Conservation (phyloP, 148 eudicot species). For the Talinum fruticosum region DNA sequence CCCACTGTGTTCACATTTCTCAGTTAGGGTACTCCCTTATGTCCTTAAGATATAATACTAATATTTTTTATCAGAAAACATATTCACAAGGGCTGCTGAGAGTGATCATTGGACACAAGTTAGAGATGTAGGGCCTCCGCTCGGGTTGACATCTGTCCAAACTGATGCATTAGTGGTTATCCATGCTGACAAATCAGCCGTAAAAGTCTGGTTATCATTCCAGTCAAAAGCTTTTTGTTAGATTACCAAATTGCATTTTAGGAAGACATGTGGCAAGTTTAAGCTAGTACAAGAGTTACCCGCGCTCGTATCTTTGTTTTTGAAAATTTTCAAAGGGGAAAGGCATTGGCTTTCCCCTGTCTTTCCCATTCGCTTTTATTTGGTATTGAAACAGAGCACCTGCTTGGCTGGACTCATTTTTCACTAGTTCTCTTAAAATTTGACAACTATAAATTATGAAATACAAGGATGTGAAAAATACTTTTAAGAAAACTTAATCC, state of each 20-base stretch:
- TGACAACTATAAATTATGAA: not conserved
- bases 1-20: not conserved
- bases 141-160: not conserved
- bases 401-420: not conserved
- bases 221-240: not conserved
- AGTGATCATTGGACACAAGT: constrained; percentile 1
- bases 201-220: not conserved
- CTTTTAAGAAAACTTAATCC: not conserved
- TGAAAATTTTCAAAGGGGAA: not conserved
- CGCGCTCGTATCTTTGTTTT: not conserved
- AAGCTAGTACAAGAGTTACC: not conserved
- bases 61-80: not conserved
- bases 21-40: not conserved
- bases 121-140: not conserved
- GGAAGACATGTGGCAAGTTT: not conserved
- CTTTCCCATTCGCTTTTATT: not conserved
- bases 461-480: not conserved
- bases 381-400: no score
- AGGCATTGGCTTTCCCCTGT: not conserved
- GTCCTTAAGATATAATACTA: not conserved
- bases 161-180: not conserved
- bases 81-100: not conserved
- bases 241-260: constrained; percentile 4
- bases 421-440: not conserved
- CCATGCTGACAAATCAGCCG: not conserved